Evolutionary conservation across 441 rosid species (phyloP), one percentile per base, ranked within the genome.

Genomic region (Pelargonium myrrhifolium): DNA sequence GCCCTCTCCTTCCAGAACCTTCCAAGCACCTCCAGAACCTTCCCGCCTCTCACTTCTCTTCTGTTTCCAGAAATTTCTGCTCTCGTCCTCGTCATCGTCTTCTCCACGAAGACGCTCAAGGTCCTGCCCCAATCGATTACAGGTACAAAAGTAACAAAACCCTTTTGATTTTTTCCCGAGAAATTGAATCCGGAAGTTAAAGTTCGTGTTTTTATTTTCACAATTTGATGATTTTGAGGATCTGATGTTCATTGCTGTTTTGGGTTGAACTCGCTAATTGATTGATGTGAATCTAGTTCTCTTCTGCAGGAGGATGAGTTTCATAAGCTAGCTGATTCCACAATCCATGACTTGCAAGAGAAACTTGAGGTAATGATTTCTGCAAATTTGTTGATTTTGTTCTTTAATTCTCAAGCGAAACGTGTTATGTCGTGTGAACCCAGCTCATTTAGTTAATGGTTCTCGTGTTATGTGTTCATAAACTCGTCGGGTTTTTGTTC

Each of bases 271-370:
- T 45, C 12, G 11, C n/a, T 45, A 45, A 45, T 45, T 37, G 65
- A 74, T 70, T 77, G 68, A 66, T 77, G 71, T 71, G 74, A 28
- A 61, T 71, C 76, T 92, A 90, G 97, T 80, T 82, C 84, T 74
- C 69, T 86, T 75, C 74, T 93, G 75, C 87, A 82, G 86, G 96
- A 90, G 69, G 92, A 87, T 79, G 96, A 93, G 76, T 93, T 87
- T 76, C 97, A 90, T 74, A 73, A 69, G 71, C 77, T 87, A 70
- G 96, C 98, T 42, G 85, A 89, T 75, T 79, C 83, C 51, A 86
- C 92, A 9, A 89, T 90, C 39, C 84, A 85, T 75, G 76, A 81
- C 60, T 86, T 89, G 69, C 96, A 86, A 73, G 98, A 87, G 81
- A 93, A 85, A 72, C 73, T 87, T 22, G 98, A 90, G 96, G 97